Evolutionary conservation across 257 asterid species (phyloP), one percentile per base, ranked within the genome.

Genomic region (Solanum sitiens): DNA sequence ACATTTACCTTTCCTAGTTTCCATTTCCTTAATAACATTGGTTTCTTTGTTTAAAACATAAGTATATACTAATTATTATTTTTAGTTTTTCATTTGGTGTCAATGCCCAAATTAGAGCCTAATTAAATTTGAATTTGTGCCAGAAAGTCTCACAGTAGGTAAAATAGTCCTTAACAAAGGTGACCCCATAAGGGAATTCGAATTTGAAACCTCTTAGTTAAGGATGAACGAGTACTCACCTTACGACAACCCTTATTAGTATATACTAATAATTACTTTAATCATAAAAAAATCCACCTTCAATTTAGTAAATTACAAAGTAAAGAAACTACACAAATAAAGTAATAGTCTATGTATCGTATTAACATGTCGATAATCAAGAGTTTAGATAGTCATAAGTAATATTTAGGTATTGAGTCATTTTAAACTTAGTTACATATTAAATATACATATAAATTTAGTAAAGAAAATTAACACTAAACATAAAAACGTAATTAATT

Each of bases 111-210:
- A 50, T 50, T 50, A 50, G 21, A 50, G 0, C 0, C 3, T 20
- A 50, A 50, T 8, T 50, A 50, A 50, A 15, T 50, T 0, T 7
- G 0, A 0, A 15, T 50, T 50, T 0, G 21, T 3, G 8, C 3
- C 3, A 15, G 1, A 50, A 50, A 50, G 1, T 50, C 8, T 50
- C 8, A 50, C 21, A 50, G 0, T 14, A 18, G 7, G 8, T 50
- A 50, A 47, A 47, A 14, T 0, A 1, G 0, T 14, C 59, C 20
- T 47, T 47, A 14, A 47, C 3, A 47, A 47, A 47, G 56, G 0
- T 1, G 20, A 5, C 3, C 14, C 7, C 16, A 14, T 47, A 47
- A 47, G 20, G 1, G 0, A 47, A 47, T 7, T 47, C 8, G 1
- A 47, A 47, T 18, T 2, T 1, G 1, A 1, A 18, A 47, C 20